Conservation (phyloP, 2,329 filamentous ascomycete species). For the Diatrype stigma region DNA sequence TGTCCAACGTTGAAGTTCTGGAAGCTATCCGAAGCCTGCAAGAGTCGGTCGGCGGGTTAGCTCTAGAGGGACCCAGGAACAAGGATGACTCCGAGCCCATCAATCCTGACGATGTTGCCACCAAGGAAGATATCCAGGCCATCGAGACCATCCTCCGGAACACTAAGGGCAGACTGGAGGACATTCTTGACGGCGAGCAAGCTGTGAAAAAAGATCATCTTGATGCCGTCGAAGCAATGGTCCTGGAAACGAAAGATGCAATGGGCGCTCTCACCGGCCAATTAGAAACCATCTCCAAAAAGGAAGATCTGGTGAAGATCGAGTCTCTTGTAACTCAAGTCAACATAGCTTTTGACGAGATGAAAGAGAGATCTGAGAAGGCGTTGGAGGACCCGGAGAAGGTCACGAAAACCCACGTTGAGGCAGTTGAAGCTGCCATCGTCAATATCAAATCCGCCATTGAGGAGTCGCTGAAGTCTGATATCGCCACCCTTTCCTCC, state of each 20-base stretch:
- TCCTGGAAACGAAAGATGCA: conserved; percentile 71
- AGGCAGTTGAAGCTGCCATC: conserved; percentile 74
- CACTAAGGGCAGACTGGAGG: conserved; percentile 83
- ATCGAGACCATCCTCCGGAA: conserved; percentile 89
- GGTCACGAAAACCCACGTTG: conserved; percentile 76
- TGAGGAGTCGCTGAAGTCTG: conserved; percentile 67
- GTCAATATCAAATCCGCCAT: conserved; percentile 80
- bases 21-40: conserved; percentile 6
- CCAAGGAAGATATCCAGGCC: conserved; percentile 80
- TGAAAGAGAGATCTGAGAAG: conserved; percentile 54
- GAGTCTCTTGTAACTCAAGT: conserved; percentile 78
- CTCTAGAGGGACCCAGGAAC: conserved; percentile 15
- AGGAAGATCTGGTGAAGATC: conserved; percentile 72
- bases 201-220: conserved; percentile 63
- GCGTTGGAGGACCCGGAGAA: conserved; percentile 56
- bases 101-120: conserved; percentile 48
- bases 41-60: not conserved
- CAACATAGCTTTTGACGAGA: conserved; percentile 70
- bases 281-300: conserved; percentile 67
- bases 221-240: conserved; percentile 59
- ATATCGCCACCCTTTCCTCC: conserved; percentile 65
- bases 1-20: conserved; percentile 34
- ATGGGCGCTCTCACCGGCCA: conserved; percentile 63
- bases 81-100: conserved; percentile 20
- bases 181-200: conserved; percentile 69